Evolutionary conservation across 2,329 filamentous ascomycete species (phyloP), one percentile per base, ranked within the genome.

Genomic region (Cladobotryum protrusum): DNA sequence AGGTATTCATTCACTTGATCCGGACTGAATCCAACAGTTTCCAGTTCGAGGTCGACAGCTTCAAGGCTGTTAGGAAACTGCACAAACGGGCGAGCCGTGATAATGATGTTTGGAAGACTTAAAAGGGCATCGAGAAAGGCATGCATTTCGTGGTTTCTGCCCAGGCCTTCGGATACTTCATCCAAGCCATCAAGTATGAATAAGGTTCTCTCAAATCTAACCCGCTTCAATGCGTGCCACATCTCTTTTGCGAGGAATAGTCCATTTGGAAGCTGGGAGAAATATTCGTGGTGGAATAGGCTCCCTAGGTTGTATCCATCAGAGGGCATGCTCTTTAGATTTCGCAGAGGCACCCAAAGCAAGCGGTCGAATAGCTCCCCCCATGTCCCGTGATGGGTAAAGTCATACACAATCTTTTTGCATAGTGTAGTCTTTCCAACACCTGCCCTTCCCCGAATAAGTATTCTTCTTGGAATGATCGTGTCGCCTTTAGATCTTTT

Each of bases 141-240:
- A 17, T 20, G 53, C 54, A 59, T 59, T 5, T 56, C 29, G 32
- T 44, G 7, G 8, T 52, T 29, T 1, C 15, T 3, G 2, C 8
- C 36, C 19, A 63, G 42, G 7, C 58, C 56, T 39, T 59, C 43
- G 1, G 58, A 61, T 9, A 73, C 56, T 62, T 75, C 72, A 47
- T 75, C 72, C 12, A 73, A 49, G 5, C 72, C 72, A 54, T 75
- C 71, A 12, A 74, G 62, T 13, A 73, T 41, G 42, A 72, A 70
- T 1, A 74, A 57, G 15, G 63, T 70, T 45, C 47, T 60, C 17
- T n/a, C 36, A 29, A 20, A 32, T 3, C 47, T 48, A 5, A 35
- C 39, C 6, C 35, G 19, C n/a, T 47, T 15, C 14, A 54, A 49
- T 44, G 41, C 40, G 18, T 52, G 29, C 19, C 36, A 46, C 36